Base-by-base conservation (phyloP, 1,284 basidiomycete genomes). In the Irpex rosettiformis region DNA sequence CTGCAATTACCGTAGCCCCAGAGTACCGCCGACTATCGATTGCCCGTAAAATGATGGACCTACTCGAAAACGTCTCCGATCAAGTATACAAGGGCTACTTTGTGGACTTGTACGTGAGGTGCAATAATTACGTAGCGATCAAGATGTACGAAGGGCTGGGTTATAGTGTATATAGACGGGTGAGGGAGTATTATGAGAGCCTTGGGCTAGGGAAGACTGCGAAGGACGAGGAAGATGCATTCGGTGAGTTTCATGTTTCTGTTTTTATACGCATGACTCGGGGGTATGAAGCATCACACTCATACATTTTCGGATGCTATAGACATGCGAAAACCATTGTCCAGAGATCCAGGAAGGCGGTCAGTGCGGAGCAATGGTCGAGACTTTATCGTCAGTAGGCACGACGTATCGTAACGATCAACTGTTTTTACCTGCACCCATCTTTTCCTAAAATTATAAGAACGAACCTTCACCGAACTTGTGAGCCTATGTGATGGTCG, bases 91-190 rank as follows among this genome's bases (percentile, higher is more conserved):
- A 84, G 60, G 91, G 84, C 3, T 91, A 82, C 77, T 96, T 96
- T 67, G 92, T 96, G 52, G 94, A 96, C 73, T 81, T 96, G 18
- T 96, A 93, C 70, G 94, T 96, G 53, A 84, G 94, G 57, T 91
- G 91, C 64, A 85, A 86, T 53, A 94, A 94, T 66, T 67, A 75
- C 3, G 78, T 93, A 16, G 91, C 89, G 13, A 89, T 94, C 61
- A 76, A 75, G 16, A 90, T 96, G 88, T 96, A 96, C 70, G 91
- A 96, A 67, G 80, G 82, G 21, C 76, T 95, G 66, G 93, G 91
- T 2, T 96, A 96, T 66, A 90, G 87, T 65, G 91, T 96, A 11
- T 96, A 91, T 72, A 78, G 93, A 40, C 77, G 89, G 59, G 93
- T 96, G 48, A 80, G 82, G 61, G 91, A 92, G 66, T 96, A 96